Conservation (phyloP, 2,329 filamentous ascomycete species). For the Fusarium neocosmosporiellum region DNA sequence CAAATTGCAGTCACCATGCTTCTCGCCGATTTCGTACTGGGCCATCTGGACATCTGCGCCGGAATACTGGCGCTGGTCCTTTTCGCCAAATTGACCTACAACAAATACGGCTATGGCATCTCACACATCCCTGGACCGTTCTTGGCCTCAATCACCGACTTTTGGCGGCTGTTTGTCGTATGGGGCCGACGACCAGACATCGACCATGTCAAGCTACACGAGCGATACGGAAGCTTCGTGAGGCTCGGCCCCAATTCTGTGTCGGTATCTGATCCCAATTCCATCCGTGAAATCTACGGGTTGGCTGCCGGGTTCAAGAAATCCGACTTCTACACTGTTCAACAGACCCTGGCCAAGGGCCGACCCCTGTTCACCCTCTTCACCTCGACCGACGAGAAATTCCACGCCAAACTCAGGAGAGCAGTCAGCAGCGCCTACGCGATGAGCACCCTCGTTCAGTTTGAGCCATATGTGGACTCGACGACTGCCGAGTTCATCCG, state of each 20-base stretch:
- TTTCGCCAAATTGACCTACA: background rate
- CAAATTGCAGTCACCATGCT: no score
- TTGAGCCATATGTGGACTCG: constrained; percentile 6
- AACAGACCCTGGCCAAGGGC: constrained; percentile 5
- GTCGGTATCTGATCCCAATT: constrained; percentile 7
- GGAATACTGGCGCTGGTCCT: background rate
- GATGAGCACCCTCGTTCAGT: constrained; percentile 8
- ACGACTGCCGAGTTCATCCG: background rate
- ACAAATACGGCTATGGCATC: constrained; percentile 18
- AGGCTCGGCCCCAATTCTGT: constrained; percentile 16
- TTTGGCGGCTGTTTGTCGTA: constrained; percentile 23
- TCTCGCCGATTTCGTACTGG: no score
- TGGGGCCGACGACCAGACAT: constrained; percentile 20
- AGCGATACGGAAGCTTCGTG: constrained; percentile 12
- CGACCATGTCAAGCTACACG: constrained; percentile 22
- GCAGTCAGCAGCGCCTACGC: constrained; percentile 2
- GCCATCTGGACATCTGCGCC: background rate
- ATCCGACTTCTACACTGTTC: background rate
- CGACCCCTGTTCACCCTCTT: constrained; percentile 3
- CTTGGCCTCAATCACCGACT: constrained; percentile 9
- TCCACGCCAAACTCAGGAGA: background rate
- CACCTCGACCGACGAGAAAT: constrained; percentile 7
- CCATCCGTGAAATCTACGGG: constrained; percentile 19
- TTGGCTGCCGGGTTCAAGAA: constrained; percentile 17
- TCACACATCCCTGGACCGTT: constrained; percentile 5